These are phyloP conservation scores for Phytophthora ohioensis DNA, from an alignment of 352 stramenopile species.

Conservation along the genomic window DNA sequence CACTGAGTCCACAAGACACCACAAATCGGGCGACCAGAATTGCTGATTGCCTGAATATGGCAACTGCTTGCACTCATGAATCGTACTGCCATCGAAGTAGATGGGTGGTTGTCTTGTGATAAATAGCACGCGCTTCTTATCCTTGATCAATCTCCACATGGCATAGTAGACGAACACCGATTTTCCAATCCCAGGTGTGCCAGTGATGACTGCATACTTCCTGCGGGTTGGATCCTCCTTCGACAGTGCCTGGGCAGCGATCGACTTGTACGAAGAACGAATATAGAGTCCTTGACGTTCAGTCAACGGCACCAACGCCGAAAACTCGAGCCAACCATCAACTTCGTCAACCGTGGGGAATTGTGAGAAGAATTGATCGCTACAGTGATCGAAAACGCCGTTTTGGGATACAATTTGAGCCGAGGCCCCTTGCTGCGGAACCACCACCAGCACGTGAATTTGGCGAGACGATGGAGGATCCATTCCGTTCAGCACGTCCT, in stretches of 20 bases:
- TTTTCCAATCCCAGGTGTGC: constrained; percentile 41
- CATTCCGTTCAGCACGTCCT: no score
- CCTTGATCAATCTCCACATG: constrained; percentile 47
- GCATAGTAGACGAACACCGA: constrained; percentile 46
- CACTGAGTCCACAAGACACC: constrained; percentile 43
- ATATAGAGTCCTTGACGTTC: constrained; percentile 30
- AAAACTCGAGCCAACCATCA: constrained; percentile 25
- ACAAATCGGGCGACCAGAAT: constrained; percentile 38
- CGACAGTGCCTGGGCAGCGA: constrained; percentile 20
- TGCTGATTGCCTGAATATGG: constrained; percentile 1
- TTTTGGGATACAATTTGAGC: not conserved
- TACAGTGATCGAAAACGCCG: not conserved
- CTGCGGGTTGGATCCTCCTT: constrained; percentile 19
- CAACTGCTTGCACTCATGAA: constrained; percentile 4
- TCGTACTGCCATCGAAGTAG: constrained; percentile 56
- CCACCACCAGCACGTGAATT: not conserved
- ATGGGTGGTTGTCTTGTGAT: constrained; percentile 9
- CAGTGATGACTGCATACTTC: constrained; percentile 46
- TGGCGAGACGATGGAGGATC: no score
- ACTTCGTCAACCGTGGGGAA: not conserved
- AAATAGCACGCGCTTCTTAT: constrained; percentile 41
- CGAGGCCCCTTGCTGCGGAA: not conserved
- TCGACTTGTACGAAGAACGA: not conserved
- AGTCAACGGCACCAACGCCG: constrained; percentile 20
- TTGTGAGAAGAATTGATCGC: not conserved